A percentile compares a stretch with the other conserved stretches of the same genome.
Conservation (phyloP, 2,329 filamentous ascomycete genomes). For the Penicillium sp. region DNA sequence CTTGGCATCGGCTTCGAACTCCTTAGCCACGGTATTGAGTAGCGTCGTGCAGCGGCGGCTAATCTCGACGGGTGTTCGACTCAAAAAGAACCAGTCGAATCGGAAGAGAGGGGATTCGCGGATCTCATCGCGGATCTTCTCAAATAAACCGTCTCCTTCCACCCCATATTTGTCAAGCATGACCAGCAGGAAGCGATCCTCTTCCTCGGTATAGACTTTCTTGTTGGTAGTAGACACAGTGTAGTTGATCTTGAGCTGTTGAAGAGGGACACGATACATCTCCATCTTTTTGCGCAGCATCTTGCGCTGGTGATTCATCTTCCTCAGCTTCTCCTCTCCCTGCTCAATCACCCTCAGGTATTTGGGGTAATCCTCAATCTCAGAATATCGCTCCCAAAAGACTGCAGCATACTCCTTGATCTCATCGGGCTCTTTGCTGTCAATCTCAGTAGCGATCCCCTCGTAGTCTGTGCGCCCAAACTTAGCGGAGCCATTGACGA, state of each 20-base stretch:
- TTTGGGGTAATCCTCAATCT: slow-evolving; percentile 84
- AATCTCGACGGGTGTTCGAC: slow-evolving; percentile 86
- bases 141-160: slow-evolving; percentile 83
- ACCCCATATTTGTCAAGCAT: slow-evolving; percentile 88
- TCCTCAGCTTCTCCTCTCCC: slow-evolving; percentile 82
- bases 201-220: slow-evolving; percentile 98
- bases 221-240: slow-evolving; percentile 99
- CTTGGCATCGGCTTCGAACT: slow-evolving; percentile 77
- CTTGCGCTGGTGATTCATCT: slow-evolving; percentile 86
- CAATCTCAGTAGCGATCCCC: slow-evolving; percentile 79
- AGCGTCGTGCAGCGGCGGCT: slow-evolving; percentile 88
- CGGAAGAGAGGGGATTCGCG: slow-evolving; percentile 90
- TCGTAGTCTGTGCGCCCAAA: slow-evolving; percentile 83
- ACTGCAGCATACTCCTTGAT: slow-evolving; percentile 88
- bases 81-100: slow-evolving; percentile 99
- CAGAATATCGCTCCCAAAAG: slow-evolving; percentile 92
- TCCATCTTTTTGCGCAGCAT: slow-evolving; percentile 92
- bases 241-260: slow-evolving; percentile 98
- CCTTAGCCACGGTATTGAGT: slow-evolving; percentile 86
- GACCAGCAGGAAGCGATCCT: slow-evolving; percentile 90
- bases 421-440: slow-evolving; percentile 79
- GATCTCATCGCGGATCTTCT: slow-evolving; percentile 95
- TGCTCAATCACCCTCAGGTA: slow-evolving; percentile 85
- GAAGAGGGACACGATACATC: slow-evolving; percentile 92
- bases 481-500: slow-evolving; percentile 89